Conservation (phyloP, 192 early-diverging fungal genomes). For the Pilaira anomala region DNA sequence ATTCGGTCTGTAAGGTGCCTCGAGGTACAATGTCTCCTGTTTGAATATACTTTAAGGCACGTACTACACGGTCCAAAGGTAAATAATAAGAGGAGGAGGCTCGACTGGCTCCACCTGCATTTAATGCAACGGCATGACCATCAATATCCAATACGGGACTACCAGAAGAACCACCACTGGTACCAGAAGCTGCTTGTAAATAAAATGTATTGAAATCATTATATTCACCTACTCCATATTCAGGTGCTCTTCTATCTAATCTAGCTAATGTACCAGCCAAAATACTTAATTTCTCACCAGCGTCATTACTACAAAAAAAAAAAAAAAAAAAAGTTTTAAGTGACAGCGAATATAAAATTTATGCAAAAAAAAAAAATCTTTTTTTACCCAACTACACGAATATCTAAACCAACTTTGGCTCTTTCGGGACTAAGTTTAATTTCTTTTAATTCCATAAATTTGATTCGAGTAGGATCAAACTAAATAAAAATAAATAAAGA, state of each 20-base stretch:
- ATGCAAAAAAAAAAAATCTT: background rate
- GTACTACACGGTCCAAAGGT: constrained; percentile 70
- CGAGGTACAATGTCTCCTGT: constrained; percentile 58
- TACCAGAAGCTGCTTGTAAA: constrained; percentile 69
- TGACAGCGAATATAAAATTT: background rate
- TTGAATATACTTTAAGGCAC: constrained; percentile 59
- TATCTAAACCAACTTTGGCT: constrained; percentile 72
- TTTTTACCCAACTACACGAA: constrained; percentile 67
- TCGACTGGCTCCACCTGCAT: constrained; percentile 65
- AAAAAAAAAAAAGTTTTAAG: background rate
- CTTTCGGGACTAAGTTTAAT: constrained; percentile 66
- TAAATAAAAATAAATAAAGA: constrained; percentile 6
- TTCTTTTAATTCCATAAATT: constrained; percentile 65
- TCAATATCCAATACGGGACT: constrained; percentile 76
- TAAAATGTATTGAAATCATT: constrained; percentile 86
- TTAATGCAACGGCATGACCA: constrained; percentile 73
- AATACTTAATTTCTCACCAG: constrained; percentile 78
- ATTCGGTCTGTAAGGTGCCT: constrained; percentile 72
- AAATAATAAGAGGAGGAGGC: constrained; percentile 73
- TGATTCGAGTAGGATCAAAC: constrained; percentile 66
- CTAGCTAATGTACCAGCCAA: constrained; percentile 70
- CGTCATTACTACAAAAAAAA: constrained; percentile 51
- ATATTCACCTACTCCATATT: constrained; percentile 65
- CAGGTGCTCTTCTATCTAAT: constrained; percentile 68
- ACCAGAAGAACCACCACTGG: constrained; percentile 75